Evolutionary conservation across 768 basidiomycete species (phyloP), one percentile per base, ranked within the genome.

Genomic region (Hericium erinaceus): DNA sequence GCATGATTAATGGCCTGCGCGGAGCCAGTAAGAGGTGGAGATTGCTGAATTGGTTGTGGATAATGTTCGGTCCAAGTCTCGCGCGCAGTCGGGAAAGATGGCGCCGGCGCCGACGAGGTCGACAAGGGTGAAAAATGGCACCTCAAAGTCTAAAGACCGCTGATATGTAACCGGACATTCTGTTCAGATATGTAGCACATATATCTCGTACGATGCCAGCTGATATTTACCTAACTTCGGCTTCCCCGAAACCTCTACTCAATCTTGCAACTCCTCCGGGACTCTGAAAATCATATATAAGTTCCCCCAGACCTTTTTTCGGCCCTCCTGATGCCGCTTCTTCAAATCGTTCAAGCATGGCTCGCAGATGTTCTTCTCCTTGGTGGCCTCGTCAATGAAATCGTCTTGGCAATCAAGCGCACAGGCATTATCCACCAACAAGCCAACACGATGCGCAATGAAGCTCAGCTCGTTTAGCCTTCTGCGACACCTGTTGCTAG

Each of bases 181-280:
- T 33, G 22, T 22, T 22, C 22, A 22, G 22, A 22, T 22, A 22
- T 22, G 22, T 22, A 22, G 22, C 22, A 22, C 22, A 22, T 22
- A 22, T 26, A 33, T 33, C 2, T 10, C 33, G 33, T 24, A 92
- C 90, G 67, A 33, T 2, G 9, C 33, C 33, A 33, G 33, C 33
- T 33, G 33, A 33, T 6, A 33, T 33, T 33, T 33, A 10, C 33
- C 6, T 33, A 33, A 10, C 33, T 33, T 33, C 33, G 33, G 7
- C 6, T 33, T 26, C 26, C 5, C 26, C 26, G 6, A 33, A 6
- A 33, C 7, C 33, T 6, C 9, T 33, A 2, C 33, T 33, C 33
- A 33, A 7, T 33, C 9, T 6, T 33, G 9, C 16, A 51, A 26
- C 49, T 24, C 49, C 28, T 51, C 49, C 9, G 49, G 49, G 7